Base-by-base conservation (phyloP, 805 yeast genomes). In the Kuraishia floccosa region DNA sequence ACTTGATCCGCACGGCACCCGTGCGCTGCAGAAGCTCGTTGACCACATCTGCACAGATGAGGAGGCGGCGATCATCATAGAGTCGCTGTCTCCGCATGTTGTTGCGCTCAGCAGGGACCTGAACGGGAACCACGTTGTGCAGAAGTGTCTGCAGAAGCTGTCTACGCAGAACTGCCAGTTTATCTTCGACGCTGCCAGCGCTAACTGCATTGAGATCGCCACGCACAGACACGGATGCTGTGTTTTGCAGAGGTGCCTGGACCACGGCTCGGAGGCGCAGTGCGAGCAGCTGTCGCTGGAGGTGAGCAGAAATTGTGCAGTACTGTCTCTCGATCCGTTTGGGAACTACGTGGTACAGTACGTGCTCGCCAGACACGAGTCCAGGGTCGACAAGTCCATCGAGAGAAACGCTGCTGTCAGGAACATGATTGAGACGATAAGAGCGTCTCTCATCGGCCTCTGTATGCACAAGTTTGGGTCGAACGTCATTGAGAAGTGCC, bases 151-250 rank as follows among this genome's bases (percentile, higher is more conserved):
- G 38, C 84, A 84, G 42, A 72, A 72, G 42, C 68, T 91, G 43
- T 59, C 64, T 17, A 63, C 80, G 2, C 61, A 57, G n/a, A 79
- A 82, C 35, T 70, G 82, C 41, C 91, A 87, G 50, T 89, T 91
- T 49, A 83, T 91, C 36, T 86, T 84, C 50, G 91, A 86, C 47
- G 80, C 94, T 12, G 91, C 91, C 4, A 65, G 77, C 36, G 56
- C 55, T 10, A 67, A 85, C 40, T 79, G 91, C 39, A 65, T 76
- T 24, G 79, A 75, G 35, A 84, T 91, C 34, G 94, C 96, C 4
- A 85, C 93, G 28, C 97, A 91, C 49, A 72, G 96, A 47, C 97
- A 91, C 49, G 98, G 97, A 5, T 91, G 98, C 59, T 89, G 97
- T 56, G 97, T 89, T 17, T 63, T 89, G 35, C 98, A 89, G 58